Evolutionary conservation across 2,329 filamentous ascomycete genomes (phyloP), one percentile per base, ranked within the genome.

Genomic region (Elsinoe necatrix): DNA sequence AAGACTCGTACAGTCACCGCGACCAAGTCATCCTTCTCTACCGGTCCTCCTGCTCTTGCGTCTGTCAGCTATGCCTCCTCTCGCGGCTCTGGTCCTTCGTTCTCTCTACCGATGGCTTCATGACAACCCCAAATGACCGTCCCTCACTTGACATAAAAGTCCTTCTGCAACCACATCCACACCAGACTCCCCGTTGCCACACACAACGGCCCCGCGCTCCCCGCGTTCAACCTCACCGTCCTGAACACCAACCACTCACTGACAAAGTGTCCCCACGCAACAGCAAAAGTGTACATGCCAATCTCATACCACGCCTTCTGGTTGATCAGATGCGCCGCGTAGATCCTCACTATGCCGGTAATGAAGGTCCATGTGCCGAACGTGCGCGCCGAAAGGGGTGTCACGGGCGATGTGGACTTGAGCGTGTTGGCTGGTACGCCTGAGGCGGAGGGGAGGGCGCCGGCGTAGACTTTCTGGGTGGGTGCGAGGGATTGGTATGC

Each of bases 361-460:
- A 95, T 77, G 58, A 92, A 79, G 0, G 91, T 95, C 85, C 90
- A 96, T 27, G 88, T 93, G 55, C 87, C 90, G 69, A 95, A 95
- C 18, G 89, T 83, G 61, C 89, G 84, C 23, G 84, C 84, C 9
- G 84, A 85, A 27, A 95, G 81, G 4, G 86, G 82, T 4, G 87
- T 91, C 57, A 89, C 81, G 71, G 70, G 78, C 58, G 75, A 72
- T 3, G 21, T 21, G 29, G 69, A 69, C 31, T 43, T 39, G 31
- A 58, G 29, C 62, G 64, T 62, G 25, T 60, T 59, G 23, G 72
- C 69, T 20, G 59, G 59, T 14, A 58, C 41, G 18, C 54, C 47
- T 23, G 52, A 50, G 31, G 59, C 45, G 60, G 58, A 48, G 54
- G 9, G 80, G 67, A 37, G 70, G 58, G 55, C 73, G 71, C 83